phyloP scores from a whole-genome alignment of 2,329 filamentous ascomycete genomes.

The Fusarium miscanthi region DNA sequence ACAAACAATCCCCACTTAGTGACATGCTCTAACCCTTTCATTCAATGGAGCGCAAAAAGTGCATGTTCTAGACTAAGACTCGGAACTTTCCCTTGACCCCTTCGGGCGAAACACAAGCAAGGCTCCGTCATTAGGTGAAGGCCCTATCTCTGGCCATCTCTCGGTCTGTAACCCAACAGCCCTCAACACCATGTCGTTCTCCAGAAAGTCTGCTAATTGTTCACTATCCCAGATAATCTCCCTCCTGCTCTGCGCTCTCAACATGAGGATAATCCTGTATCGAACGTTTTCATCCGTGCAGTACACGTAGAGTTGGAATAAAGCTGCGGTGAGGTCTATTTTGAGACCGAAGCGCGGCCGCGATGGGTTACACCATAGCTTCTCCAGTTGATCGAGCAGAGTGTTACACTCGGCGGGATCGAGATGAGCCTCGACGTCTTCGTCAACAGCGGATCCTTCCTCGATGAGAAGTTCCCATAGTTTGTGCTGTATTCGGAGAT shows the following conservation, averaged over 20 bases:
- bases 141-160: conserved; percentile 12
- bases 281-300: background rate
- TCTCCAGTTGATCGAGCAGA: background rate
- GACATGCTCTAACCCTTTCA: background rate
- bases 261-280: background rate
- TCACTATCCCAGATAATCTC: conserved; percentile 13
- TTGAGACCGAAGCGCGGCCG: conserved; percentile 7
- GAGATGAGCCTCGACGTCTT: background rate
- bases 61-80: background rate
- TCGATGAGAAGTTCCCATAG: background rate
- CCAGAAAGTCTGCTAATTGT: conserved; percentile 1
- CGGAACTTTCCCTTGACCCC: background rate
- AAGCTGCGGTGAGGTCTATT: conserved; percentile 1
- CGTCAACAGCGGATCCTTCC: background rate
- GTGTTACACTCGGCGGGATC: background rate
- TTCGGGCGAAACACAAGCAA: conserved; percentile 3
- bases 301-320: conserved; percentile 12
- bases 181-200: background rate
- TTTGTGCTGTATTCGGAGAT: conserved; percentile 9
- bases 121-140: background rate
- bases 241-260: background rate
- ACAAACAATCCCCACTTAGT: background rate
- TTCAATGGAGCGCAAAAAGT: background rate
- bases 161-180: background rate
- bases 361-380: background rate